Conservation (phyloP, 345 rosid genomes). For the Populus pruinosa region DNA sequence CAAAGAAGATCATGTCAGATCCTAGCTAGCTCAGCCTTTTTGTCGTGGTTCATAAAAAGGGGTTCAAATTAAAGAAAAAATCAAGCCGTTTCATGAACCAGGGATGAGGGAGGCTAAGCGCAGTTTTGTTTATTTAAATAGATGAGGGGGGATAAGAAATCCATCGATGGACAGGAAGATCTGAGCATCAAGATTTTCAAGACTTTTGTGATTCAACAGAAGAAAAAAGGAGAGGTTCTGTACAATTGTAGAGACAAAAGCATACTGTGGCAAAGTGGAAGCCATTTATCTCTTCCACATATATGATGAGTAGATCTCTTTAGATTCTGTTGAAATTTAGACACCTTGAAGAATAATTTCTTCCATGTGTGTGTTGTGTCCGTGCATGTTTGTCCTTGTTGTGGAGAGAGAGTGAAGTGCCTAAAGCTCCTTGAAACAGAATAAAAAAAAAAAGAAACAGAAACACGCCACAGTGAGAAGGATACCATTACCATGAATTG, state of each 20-base stretch:
- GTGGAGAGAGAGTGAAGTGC: not conserved
- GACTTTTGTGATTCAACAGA: constrained; percentile 17
- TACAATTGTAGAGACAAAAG: not conserved
- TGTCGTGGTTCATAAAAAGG: not conserved
- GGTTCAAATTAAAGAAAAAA: not conserved
- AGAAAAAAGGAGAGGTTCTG: not conserved
- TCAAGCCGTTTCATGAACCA: too few relatives aligned
- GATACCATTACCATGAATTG: constrained; percentile 40
- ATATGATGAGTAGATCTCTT: constrained; percentile 21
- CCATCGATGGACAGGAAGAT: constrained; percentile 24
- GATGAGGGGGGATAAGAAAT: constrained; percentile 11
- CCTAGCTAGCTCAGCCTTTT: not conserved
- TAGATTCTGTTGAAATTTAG: constrained; percentile 14
- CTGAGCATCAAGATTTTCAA: constrained; percentile 23
- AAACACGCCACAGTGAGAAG: not conserved
- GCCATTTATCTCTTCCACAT: constrained; percentile 9
- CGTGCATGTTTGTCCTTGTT: constrained; percentile 8
- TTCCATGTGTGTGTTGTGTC: not conserved
- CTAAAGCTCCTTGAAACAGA: not conserved
- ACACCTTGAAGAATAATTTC: constrained; percentile 15
- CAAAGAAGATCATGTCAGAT: constrained; percentile 3
- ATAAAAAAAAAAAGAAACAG: not conserved
- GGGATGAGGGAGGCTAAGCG: too few relatives aligned
- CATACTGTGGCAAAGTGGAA: constrained; percentile 13
- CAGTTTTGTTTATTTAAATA: not conserved